phyloP scores from a whole-genome alignment of 2,329 filamentous ascomycete species.

The Dryadomyces quercus-mongolicae region DNA sequence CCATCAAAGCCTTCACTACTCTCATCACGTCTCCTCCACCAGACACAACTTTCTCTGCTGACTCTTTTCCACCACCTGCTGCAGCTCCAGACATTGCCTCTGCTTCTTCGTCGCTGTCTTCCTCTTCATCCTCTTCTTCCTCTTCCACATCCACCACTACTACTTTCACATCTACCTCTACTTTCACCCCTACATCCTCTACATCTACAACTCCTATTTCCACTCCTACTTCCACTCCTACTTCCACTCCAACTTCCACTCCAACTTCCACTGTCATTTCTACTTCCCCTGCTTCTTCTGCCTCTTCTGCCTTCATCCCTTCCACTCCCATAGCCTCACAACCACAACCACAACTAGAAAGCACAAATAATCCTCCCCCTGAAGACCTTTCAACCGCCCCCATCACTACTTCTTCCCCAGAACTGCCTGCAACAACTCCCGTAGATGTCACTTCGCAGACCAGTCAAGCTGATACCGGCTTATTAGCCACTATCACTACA shows the following conservation, averaged over 20 bases:
- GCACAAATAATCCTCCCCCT: too few relatives aligned
- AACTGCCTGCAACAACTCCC: background rate
- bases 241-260: background rate
- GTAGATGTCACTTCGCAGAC: conserved; percentile 10
- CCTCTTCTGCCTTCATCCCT: background rate
- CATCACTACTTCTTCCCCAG: background rate
- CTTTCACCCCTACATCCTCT: background rate
- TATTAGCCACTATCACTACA: conserved; percentile 16
- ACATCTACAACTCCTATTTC: background rate
- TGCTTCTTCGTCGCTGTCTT: conserved; percentile 12
- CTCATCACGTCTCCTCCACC: background rate
- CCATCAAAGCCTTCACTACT: background rate
- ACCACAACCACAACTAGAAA: too few relatives aligned
- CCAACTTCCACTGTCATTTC: background rate
- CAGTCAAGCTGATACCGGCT: conserved; percentile 25
- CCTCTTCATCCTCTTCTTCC: conserved; percentile 7
- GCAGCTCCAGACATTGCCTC: background rate
- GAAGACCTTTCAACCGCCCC: background rate
- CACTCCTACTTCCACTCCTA: background rate
- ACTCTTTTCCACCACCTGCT: background rate
- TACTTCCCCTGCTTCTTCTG: background rate
- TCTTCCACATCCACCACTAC: conserved; percentile 5
- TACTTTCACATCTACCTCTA: background rate
- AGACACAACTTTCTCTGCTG: background rate
- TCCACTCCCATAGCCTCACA: background rate